These are phyloP conservation scores for Tolypocladium album DNA, from an alignment of 2,329 filamentous ascomycete genomes.

Conservation along the genomic window DNA sequence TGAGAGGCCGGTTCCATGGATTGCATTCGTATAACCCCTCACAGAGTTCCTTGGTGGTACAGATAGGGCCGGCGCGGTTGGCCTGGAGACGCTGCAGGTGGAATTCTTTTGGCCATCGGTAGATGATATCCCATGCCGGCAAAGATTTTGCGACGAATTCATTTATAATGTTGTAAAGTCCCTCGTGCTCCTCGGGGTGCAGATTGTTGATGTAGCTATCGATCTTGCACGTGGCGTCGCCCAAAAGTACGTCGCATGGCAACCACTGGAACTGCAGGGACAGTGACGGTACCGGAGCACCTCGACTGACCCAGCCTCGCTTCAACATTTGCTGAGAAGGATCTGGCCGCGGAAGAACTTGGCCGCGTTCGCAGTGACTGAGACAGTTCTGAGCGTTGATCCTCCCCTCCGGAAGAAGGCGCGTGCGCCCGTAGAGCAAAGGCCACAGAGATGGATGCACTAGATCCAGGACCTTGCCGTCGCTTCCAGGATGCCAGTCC, in stretches of 20 bases:
- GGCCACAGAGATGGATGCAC: conserved; percentile 56
- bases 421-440: conserved; percentile 39
- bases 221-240: conserved; percentile 21
- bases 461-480: conserved; percentile 47
- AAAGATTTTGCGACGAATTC: conserved; percentile 27
- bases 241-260: neutral
- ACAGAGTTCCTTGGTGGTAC: conserved; percentile 10
- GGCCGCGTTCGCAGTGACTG: conserved; percentile 19
- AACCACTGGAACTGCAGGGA: neutral
- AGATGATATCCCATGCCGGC: conserved; percentile 32
- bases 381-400: conserved; percentile 27
- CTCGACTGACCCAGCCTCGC: neutral
- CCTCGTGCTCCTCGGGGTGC: conserved; percentile 27
- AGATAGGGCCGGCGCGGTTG: conserved; percentile 6
- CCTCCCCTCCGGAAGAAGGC: conserved; percentile 14
- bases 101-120: conserved; percentile 19
- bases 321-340: neutral
- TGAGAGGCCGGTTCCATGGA: conserved; percentile 11
- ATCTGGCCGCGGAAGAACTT: conserved; percentile 11
- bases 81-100: conserved; percentile 13
- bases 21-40: conserved; percentile 4
- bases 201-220: conserved; percentile 44
- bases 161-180: conserved; percentile 29
- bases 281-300: neutral
- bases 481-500: conserved; percentile 52